Evolutionary conservation across 805 yeast species (phyloP).

Genomic region (Candida gorgasii): DNA sequence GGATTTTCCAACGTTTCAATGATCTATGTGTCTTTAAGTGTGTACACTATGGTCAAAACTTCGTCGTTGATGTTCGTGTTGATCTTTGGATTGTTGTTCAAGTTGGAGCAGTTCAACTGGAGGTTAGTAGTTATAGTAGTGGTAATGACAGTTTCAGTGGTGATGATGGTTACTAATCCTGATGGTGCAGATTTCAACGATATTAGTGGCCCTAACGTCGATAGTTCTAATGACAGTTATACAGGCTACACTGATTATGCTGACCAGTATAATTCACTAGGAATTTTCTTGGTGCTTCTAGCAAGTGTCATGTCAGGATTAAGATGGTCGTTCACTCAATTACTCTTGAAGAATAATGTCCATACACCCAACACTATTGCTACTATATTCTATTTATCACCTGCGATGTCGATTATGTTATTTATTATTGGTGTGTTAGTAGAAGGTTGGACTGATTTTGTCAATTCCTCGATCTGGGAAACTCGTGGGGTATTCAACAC

Average conservation of each 20-base stretch:
- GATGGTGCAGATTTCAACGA: slow-evolving; percentile 10
- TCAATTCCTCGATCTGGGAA: slow-evolving; percentile 61
- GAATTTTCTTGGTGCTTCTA: slow-evolving; percentile 70
- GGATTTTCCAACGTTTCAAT: slow-evolving; percentile 89
- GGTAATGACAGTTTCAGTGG: slow-evolving; percentile 81
- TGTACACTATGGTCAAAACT: slow-evolving; percentile 93
- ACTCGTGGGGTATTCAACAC: slow-evolving; percentile 59
- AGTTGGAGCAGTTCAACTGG: slow-evolving; percentile 72
- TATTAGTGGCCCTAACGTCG: too few species aligned
- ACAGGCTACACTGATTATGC: slow-evolving; percentile 15
- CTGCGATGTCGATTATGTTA: slow-evolving; percentile 72
- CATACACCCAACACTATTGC: slow-evolving; percentile 73
- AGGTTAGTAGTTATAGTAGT: slow-evolving; percentile 67
- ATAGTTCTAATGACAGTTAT: too few species aligned
- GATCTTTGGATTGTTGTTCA: slow-evolving; percentile 80
- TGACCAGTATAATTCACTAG: slow-evolving; percentile 40
- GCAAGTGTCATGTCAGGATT: slow-evolving; percentile 86
- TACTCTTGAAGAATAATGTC: slow-evolving; percentile 55
- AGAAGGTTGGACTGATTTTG: slow-evolving; percentile 66
- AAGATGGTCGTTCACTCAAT: slow-evolving; percentile 93
- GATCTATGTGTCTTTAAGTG: slow-evolving; percentile 72
- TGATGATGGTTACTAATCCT: slow-evolving; percentile 71
- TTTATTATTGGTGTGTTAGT: slow-evolving; percentile 61
- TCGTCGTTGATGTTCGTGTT: slow-evolving; percentile 86
- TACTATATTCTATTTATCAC: slow-evolving; percentile 82